These are phyloP conservation scores for Salvia miltiorrhiza DNA, from an alignment of 257 asterid genomes.

Conservation along the genomic window DNA sequence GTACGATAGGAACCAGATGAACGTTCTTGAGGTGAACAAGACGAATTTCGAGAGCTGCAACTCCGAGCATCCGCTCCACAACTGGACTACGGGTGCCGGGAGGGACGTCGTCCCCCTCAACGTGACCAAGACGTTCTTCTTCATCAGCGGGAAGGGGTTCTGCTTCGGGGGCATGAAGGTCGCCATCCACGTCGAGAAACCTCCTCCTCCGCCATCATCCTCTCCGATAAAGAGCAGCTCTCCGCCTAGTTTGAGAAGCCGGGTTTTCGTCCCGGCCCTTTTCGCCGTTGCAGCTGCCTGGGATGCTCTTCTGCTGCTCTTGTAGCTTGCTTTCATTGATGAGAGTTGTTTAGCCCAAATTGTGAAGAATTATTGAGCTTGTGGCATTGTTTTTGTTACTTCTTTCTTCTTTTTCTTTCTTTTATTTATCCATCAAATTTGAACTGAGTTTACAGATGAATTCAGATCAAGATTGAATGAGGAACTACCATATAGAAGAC, in stretches of 20 bases:
- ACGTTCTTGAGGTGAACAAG: constrained; percentile 80
- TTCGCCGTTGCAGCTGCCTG: constrained; percentile 54
- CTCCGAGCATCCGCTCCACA: constrained; percentile 58
- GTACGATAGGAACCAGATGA: constrained; percentile 66
- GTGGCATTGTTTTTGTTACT: constrained; percentile 20
- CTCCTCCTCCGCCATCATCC: constrained; percentile 66
- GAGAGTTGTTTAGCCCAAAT: constrained; percentile 21
- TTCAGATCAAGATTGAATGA: constrained; percentile 30
- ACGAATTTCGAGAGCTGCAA: constrained; percentile 62
- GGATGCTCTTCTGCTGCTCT: constrained; percentile 50
- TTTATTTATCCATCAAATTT: constrained; percentile 10
- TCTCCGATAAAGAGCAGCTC: constrained; percentile 36
- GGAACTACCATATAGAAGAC: no score
- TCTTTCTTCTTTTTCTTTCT: neutral
- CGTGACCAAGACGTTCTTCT: constrained; percentile 57
- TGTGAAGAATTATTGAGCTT: constrained; percentile 37
- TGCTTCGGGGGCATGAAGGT: constrained; percentile 82
- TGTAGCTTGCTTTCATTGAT: constrained; percentile 21
- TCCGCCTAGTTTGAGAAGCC: constrained; percentile 23
- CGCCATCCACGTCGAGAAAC: constrained; percentile 49
- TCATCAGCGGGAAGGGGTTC: constrained; percentile 81
- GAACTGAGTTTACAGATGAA: constrained; percentile 19
- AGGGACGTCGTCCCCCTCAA: constrained; percentile 93
- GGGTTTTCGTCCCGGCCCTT: constrained; percentile 47
- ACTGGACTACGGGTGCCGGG: constrained; percentile 85